Percentiles rank a stretch among this genome's conserved stretches.
These are phyloP conservation scores for Leccinum subatratum DNA, from an alignment of 1,284 basidiomycete species.

Conservation along the genomic window DNA sequence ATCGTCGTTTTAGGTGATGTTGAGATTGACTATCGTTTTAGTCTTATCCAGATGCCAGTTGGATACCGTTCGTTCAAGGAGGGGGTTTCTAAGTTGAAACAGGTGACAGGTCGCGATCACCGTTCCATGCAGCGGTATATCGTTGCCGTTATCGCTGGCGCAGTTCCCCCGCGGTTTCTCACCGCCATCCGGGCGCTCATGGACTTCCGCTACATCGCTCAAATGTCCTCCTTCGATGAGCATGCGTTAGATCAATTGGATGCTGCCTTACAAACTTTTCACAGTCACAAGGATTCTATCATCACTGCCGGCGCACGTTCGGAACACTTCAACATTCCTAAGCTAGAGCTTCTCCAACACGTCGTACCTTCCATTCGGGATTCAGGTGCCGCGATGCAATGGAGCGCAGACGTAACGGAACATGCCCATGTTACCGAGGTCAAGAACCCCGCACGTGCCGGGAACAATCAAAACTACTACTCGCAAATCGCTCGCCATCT, in stretches of 20 bases:
- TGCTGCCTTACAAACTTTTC: not conserved
- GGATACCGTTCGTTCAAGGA: not conserved
- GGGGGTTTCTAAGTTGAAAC: not conserved
- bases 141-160: not conserved
- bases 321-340: not conserved
- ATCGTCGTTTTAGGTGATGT: too few species aligned
- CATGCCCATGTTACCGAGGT: not conserved
- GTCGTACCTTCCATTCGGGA: not conserved
- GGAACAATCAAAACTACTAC: not conserved
- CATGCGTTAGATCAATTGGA: not conserved
- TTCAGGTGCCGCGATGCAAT: not conserved
- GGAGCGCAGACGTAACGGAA: not conserved
- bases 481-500: not conserved
- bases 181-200: not conserved
- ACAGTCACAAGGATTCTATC: not conserved
- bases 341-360: not conserved
- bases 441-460: not conserved
- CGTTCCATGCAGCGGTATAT: not conserved
- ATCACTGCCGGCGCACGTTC: not conserved
- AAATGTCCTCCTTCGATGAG: not conserved
- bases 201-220: not conserved
- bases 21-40: too few species aligned
- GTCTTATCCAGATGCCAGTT: not conserved
- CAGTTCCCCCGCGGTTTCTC: not conserved
- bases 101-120: not conserved